Percentiles rank a stretch among this genome's conserved stretches.
These are phyloP conservation scores for Croton setiger DNA, from an alignment of 441 rosid species.

Conservation along the genomic window DNA sequence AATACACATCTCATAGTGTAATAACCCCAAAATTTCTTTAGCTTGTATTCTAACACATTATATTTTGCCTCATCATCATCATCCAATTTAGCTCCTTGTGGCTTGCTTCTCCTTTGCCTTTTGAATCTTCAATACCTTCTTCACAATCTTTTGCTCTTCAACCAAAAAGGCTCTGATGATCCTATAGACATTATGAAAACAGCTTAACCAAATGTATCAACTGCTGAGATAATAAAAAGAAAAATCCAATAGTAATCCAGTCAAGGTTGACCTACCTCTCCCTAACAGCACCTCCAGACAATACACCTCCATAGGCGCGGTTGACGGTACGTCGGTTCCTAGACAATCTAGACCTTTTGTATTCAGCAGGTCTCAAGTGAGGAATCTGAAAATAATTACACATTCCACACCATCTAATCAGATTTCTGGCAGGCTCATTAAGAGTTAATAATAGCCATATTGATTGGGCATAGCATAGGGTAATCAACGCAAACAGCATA, in stretches of 20 bases:
- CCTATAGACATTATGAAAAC: constrained; percentile 29
- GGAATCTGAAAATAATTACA: constrained; percentile 38
- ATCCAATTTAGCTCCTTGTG: constrained; percentile 40
- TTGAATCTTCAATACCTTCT: constrained; percentile 87
- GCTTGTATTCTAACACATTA: constrained; percentile 1
- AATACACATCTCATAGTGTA: constrained; percentile 21
- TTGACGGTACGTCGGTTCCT: constrained; percentile 59
- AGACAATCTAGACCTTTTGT: constrained; percentile 55
- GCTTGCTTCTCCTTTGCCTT: constrained; percentile 75
- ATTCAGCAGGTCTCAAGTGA: constrained; percentile 58
- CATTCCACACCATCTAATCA: neutral
- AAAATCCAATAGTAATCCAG: neutral
- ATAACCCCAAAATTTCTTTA: constrained; percentile 30
- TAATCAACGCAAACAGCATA: neutral
- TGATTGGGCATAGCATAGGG: neutral
- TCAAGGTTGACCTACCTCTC: constrained; percentile 37
- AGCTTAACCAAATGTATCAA: neutral
- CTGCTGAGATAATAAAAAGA: neutral
- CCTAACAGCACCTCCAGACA: constrained; percentile 54
- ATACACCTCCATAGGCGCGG: constrained; percentile 59
- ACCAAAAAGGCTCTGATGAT: constrained; percentile 84
- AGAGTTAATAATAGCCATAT: neutral
- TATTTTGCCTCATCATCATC: neutral
- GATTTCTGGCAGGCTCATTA: neutral
- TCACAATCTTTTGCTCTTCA: constrained; percentile 89